Conservation (phyloP, 176 grass and related monocot species). For the Areca catechu region DNA sequence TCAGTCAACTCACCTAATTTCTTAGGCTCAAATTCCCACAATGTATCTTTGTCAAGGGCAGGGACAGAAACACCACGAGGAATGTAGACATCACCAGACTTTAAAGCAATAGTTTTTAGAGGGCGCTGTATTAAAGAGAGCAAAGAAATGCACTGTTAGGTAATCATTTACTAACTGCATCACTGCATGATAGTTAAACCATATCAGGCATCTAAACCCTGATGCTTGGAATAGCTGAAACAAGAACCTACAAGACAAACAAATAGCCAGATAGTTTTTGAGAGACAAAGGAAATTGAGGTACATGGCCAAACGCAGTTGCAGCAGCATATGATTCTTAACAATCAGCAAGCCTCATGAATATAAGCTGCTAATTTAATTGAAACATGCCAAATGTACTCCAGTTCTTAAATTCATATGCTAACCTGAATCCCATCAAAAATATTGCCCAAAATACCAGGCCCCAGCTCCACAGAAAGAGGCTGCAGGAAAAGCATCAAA, state of each 20-base stretch:
- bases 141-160: not conserved
- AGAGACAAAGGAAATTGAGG: no score
- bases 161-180: not conserved
- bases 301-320: no score
- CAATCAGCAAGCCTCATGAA: no score
- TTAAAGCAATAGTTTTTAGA: conserved; percentile 82
- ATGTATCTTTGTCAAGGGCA: conserved; percentile 74
- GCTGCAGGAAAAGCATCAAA: conserved; percentile 24
- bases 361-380: not conserved
- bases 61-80: conserved; percentile 77
- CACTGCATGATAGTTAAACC: not conserved
- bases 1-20: conserved; percentile 40
- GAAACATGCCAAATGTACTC: not conserved
- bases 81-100: conserved; percentile 87
- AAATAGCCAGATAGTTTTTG: no score
- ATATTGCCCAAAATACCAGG: conserved; percentile 91
- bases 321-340: no score
- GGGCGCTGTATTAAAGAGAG: conserved; percentile 43
- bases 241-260: not conserved
- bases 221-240: not conserved
- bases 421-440: conserved; percentile 92
- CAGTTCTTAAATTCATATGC: not conserved
- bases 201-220: no score
- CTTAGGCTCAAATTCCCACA: conserved; percentile 69
- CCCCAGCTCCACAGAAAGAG: conserved; percentile 73